Evolutionary conservation across 2,329 filamentous ascomycete species (phyloP).

Genomic region (Parastagonospora nodorum): DNA sequence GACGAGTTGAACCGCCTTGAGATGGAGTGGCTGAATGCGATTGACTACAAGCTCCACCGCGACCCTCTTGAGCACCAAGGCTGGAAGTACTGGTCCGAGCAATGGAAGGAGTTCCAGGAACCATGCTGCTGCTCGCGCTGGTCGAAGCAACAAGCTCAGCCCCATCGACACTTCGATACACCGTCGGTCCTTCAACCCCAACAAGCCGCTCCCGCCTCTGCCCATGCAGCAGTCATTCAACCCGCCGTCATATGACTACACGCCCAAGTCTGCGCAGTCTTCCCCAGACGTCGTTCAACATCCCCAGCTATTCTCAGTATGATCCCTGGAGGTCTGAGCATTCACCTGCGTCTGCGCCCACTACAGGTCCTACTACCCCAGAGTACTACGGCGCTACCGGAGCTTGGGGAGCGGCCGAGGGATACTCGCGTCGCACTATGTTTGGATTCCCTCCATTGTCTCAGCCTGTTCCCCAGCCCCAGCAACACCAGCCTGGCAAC

Average conservation of each 20-base stretch:
- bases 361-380: conserved; percentile 60
- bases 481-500: conserved; percentile 38
- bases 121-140: conserved; percentile 50
- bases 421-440: conserved; percentile 49
- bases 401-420: conserved; percentile 54
- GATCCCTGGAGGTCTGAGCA: conserved; percentile 52
- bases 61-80: conserved; percentile 79
- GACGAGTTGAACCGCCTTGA: conserved; percentile 84
- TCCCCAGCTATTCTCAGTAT: conserved; percentile 43
- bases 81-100: conserved; percentile 67
- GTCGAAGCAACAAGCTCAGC: conserved; percentile 54
- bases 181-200: conserved; percentile 52
- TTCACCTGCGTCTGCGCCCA: conserved; percentile 60
- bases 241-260: conserved; percentile 39
- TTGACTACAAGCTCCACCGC: conserved; percentile 84
- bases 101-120: conserved; percentile 69
- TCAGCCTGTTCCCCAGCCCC: conserved; percentile 50
- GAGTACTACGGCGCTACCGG: conserved; percentile 56
- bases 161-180: conserved; percentile 70
- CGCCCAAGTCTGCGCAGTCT: conserved; percentile 42
- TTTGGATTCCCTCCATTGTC: conserved; percentile 47
- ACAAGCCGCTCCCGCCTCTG: conserved; percentile 52
- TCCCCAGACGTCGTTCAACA: conserved; percentile 46
- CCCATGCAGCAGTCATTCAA: conserved; percentile 49
- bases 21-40: conserved; percentile 82